Evolutionary conservation across 2,329 filamentous ascomycete genomes (phyloP).

Genomic region (Talaromyces sp.): DNA sequence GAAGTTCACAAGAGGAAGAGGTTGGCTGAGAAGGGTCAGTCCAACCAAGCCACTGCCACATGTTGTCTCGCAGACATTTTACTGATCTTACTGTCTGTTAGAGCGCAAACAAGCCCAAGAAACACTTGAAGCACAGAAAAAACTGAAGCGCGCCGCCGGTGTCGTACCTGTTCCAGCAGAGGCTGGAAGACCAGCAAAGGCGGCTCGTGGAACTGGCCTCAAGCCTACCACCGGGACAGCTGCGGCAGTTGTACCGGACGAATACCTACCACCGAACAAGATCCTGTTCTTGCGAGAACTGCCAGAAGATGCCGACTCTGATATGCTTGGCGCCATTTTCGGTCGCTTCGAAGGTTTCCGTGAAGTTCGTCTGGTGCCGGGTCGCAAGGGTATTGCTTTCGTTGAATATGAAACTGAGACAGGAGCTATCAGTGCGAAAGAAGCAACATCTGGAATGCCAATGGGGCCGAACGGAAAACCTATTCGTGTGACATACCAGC

Average conservation of each 20-base stretch:
- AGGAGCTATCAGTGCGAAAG: conserved; percentile 88
- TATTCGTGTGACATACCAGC: conserved; percentile 95
- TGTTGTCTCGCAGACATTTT: background rate
- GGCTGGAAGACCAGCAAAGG: conserved; percentile 61
- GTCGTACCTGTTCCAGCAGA: conserved; percentile 39
- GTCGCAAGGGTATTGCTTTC: conserved; percentile 84
- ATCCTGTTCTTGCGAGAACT: conserved; percentile 92
- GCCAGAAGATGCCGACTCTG: conserved; percentile 79
- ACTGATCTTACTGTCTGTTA: conserved; percentile 28
- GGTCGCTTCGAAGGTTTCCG: conserved; percentile 88
- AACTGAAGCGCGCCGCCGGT: conserved; percentile 62
- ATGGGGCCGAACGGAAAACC: conserved; percentile 70
- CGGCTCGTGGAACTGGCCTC: conserved; percentile 66
- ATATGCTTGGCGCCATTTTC: conserved; percentile 75
- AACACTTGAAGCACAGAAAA: conserved; percentile 72
- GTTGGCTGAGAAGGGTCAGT: conserved; percentile 79
- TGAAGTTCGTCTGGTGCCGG: conserved; percentile 85
- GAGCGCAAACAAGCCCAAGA: conserved; percentile 78
- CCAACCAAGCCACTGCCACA: background rate
- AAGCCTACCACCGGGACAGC: conserved; percentile 68
- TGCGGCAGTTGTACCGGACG: conserved; percentile 81
- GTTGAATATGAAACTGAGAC: conserved; percentile 92
- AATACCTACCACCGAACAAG: conserved; percentile 96
- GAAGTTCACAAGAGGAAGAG: conserved; percentile 81
- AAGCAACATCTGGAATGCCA: conserved; percentile 81